These are phyloP conservation scores for Glaciozyma martinii DNA, from an alignment of 768 basidiomycete genomes.

Conservation along the genomic window DNA sequence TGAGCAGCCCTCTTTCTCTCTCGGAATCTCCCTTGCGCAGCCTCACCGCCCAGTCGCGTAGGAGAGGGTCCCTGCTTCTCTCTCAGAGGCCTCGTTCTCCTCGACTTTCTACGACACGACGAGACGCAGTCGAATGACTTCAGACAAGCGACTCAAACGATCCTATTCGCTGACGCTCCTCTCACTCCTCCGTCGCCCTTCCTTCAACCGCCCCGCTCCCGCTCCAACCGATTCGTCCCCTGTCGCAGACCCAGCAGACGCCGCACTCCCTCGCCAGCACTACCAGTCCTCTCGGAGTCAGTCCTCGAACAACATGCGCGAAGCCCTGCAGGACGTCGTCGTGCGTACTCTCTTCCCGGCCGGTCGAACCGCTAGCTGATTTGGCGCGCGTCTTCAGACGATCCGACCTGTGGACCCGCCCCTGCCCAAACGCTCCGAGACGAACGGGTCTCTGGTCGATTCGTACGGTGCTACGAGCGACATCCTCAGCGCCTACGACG, in stretches of 20 bases:
- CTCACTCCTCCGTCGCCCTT: background rate
- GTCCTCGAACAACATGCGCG: background rate
- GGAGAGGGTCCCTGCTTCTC: too few relatives aligned
- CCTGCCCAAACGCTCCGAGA: background rate
- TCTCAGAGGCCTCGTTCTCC: too few relatives aligned
- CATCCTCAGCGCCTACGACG: background rate
- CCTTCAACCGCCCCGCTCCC: background rate
- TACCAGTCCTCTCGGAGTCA: background rate
- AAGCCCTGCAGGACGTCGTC: constrained; percentile 2
- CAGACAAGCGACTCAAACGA: background rate
- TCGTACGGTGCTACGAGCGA: background rate
- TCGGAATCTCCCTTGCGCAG: too few relatives aligned
- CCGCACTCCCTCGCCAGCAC: background rate
- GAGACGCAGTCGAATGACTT: background rate
- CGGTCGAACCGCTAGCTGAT: background rate
- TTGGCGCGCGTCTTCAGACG: background rate
- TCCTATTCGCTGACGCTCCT: background rate
- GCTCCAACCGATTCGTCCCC: background rate
- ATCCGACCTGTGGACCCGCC: background rate
- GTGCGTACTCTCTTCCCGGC: background rate
- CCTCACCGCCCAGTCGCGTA: too few relatives aligned
- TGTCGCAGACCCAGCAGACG: background rate
- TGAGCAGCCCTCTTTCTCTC: too few relatives aligned
- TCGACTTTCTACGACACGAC: too few relatives aligned
- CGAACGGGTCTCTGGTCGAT: background rate